Conservation (phyloP, 2,329 filamentous ascomycete species). For the Plenodomus lindquistii region DNA sequence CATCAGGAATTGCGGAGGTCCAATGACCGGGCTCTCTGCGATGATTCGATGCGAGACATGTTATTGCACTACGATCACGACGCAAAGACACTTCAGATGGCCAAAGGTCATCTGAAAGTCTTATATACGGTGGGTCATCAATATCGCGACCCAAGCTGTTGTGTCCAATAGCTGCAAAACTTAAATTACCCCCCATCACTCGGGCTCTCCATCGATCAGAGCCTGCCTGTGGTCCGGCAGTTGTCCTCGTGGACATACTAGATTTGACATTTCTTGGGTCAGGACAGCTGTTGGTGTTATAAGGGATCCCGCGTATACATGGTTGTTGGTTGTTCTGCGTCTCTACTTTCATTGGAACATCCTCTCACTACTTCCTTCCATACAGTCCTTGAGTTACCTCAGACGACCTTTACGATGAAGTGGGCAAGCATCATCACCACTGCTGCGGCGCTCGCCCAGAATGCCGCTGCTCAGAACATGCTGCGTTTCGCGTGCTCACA, state of each 20-base stretch:
- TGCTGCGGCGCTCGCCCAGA: slow-evolving; percentile 24
- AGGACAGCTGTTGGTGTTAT: slow-evolving; percentile 16
- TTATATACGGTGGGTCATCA: slow-evolving; percentile 19
- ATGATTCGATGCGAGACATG: slow-evolving; percentile 14
- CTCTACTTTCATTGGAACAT: slow-evolving; percentile 20
- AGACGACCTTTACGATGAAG: slow-evolving; percentile 28
- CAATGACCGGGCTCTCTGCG: not conserved
- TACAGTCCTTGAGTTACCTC: slow-evolving; percentile 1
- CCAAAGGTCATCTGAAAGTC: slow-evolving; percentile 3
- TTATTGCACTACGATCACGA: slow-evolving; percentile 13
- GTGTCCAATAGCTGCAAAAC: slow-evolving; percentile 30
- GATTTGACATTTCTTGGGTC: slow-evolving; percentile 2
- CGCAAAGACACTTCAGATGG: slow-evolving; percentile 15
- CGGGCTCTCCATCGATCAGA: slow-evolving; percentile 24
- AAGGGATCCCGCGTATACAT: slow-evolving; percentile 28
- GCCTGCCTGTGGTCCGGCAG: slow-evolving; percentile 30
- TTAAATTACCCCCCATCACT: slow-evolving; percentile 38
- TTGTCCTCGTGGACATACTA: slow-evolving; percentile 19
- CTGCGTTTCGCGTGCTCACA: slow-evolving; percentile 42
- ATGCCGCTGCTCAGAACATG: slow-evolving; percentile 35
- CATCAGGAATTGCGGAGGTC: not conserved
- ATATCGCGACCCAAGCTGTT: slow-evolving; percentile 20
- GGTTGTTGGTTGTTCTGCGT: slow-evolving; percentile 11
- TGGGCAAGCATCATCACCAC: slow-evolving; percentile 31
- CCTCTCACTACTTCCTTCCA: not conserved